phyloP scores from a whole-genome alignment of 2,329 filamentous ascomycete species.

The Nakataea oryzae region DNA sequence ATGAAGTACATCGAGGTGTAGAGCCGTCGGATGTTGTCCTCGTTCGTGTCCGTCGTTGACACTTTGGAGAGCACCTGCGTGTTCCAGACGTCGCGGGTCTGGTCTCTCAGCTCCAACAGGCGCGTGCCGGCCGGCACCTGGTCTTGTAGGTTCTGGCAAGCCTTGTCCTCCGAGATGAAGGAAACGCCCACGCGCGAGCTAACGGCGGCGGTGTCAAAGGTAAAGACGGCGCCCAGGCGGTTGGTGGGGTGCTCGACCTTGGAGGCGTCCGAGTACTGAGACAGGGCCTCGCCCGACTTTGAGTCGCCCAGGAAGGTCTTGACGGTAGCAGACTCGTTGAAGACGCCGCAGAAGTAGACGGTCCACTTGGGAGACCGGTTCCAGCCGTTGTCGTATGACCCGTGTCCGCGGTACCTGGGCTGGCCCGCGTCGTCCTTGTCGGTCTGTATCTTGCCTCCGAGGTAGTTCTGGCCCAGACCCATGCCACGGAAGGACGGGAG shows the following conservation, averaged over 20 bases:
- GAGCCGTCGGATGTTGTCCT: slow-evolving; percentile 45
- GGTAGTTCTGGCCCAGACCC: slow-evolving; percentile 51
- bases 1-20: slow-evolving; percentile 63
- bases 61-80: slow-evolving; percentile 51
- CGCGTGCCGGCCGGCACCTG: slow-evolving; percentile 40
- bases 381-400: slow-evolving; percentile 57
- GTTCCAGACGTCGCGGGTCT: slow-evolving; percentile 47
- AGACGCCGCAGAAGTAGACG: slow-evolving; percentile 53
- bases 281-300: slow-evolving; percentile 18
- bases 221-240: slow-evolving; percentile 41
- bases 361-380: slow-evolving; percentile 53
- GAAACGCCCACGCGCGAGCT: slow-evolving; percentile 55
- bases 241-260: slow-evolving; percentile 22
- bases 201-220: slow-evolving; percentile 35
- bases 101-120: slow-evolving; percentile 31
- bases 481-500: slow-evolving; percentile 50
- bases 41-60: slow-evolving; percentile 44
- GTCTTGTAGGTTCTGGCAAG: slow-evolving; percentile 44
- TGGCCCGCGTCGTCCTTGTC: slow-evolving; percentile 25
- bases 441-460: slow-evolving; percentile 46
- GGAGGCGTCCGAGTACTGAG: slow-evolving; percentile 19
- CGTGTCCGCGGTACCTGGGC: slow-evolving; percentile 45
- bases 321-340: slow-evolving; percentile 29
- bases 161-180: slow-evolving; percentile 52
- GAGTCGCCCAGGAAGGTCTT: slow-evolving; percentile 31